Evolutionary conservation across 345 rosid genomes (phyloP), one percentile per base, ranked within the genome.

Genomic region (Citrus inodora): DNA sequence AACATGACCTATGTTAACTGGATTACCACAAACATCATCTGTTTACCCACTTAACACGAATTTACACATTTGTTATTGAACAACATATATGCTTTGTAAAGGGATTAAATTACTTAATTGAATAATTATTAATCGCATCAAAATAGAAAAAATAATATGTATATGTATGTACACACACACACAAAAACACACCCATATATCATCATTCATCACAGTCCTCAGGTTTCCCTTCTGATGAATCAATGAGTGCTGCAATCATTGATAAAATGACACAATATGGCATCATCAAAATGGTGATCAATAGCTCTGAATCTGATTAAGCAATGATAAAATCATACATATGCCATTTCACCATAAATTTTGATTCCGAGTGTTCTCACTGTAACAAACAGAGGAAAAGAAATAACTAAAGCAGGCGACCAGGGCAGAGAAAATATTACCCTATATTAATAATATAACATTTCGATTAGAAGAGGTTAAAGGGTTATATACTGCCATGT

Each of bases 401-500:
- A 22, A 76, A 56, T 28, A 33, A 7, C 32, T 40, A 17, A 55
- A 55, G 48, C 19, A 72, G 40, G 53, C 28, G 17, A 35, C 33
- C 16, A 59, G 60, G 75, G 67, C 48, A 48, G 60, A 27, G 59
- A 67, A 58, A 69, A 27, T 32, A 70, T 25, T 42, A 64, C 75
- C 74, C 60, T 30, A 46, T 56, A 48, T 72, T 53, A 16, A 28
- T 63, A 37, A 55, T 60, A 61, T 37, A 35, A 32, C 63, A 59
- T 40, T 38, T 22, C 11, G 51, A 69, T 25, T 17, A 22, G 21
- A 73, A 55, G 55, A 73, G 56, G 79, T 76, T 67, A 63, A 33
- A 71, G 32, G n/a, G 60, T 79, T 75, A 38, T 38, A 25, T 42
- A 71, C 79, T 66, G 72, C 76, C 78, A 85, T 86, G 73, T 89